Base-by-base conservation (phyloP, 75 land plant genomes). In the Azolla pinnata region DNA sequence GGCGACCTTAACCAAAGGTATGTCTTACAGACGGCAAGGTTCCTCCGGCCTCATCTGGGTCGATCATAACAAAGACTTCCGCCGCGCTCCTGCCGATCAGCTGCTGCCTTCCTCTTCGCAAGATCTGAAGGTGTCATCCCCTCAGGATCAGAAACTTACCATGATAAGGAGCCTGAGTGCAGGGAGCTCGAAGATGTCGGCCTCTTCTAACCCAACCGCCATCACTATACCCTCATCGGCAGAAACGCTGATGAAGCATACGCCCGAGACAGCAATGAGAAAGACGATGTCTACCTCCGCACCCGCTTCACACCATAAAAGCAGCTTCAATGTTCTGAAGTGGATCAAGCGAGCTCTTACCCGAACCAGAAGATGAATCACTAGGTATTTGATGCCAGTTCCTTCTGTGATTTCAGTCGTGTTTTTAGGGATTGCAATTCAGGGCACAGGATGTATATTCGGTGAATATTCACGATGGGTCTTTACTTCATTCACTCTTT, bases 21-120 rank as follows among this genome's bases (percentile, higher is more conserved):
- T 50, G 19, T 50, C 53, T 7, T 50, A 20, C 53, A 19, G 53
- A n/a, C 53, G 53, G 25, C 53, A 50, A n/a, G 53, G 53, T 7
- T 50, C 53, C 25, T 50, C 53, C 8, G 53, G 53, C 53, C 18
- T 50, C 17, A 24, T 24, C 18, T 50, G 53, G 53, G 53, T n/a
- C 24, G 53, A 50, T 50, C 19, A n/a, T 50, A 5, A 35, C 40
- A 35, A 12, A 35, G 40, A 12, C 5, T 35, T 5, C 10, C 40
- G 40, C 40, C 40, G 5, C 12, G 10, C 5, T 12, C 12, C 5
- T 35, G 40, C 40, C 40, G 40, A 12, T 12, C 5, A 12, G 40
- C 40, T 12, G 40, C 40, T 35, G 40, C 5, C 40, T 5, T 5
- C 40, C 5, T 5, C 40, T 5, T 5, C 40, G 12, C 10, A 5